Evolutionary conservation across 768 basidiomycete species (phyloP), one percentile per base, ranked within the genome.

Genomic region (Lentinula lateritia): DNA sequence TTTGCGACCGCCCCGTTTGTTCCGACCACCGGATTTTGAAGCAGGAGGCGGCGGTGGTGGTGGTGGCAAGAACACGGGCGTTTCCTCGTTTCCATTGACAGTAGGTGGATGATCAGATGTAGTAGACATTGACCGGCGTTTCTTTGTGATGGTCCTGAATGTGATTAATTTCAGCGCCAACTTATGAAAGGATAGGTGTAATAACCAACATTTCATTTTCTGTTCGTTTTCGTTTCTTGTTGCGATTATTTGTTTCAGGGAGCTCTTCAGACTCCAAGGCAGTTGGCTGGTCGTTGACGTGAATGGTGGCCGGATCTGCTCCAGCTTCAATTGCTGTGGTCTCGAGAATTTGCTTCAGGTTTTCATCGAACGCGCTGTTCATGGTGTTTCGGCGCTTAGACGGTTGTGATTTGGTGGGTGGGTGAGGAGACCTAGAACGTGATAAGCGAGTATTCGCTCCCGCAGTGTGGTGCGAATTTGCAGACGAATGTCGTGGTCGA

Each of bases 281-380:
- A 36, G 70, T 68, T 42, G 67, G 67, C 54, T 78, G 77, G 35
- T 76, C 76, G 23, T 74, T 72, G 13, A 75, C 68, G 28, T 61
- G 55, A 7, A 74, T 64, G 48, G 69, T 15, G 39, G 55, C 8
- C 15, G 55, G 55, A 41, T 56, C 76, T 35, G 80, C 82, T 53
- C 83, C 83, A 3, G 87, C 89, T 70, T 89, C 88, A 6, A 86
- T 85, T 28, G 88, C 89, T 18, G 87, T 87, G 42, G 83, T 84
- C 66, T 89, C 86, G 55, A 92, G 86, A 58, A 90, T 76, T 68
- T 89, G 88, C 71, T 89, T 88, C 60, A 91, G 71, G 69, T 88
- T 93, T 69, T 95, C 91, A 70, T 96, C 95, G 70, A 94, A 95
- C 12, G 88, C 89, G 68, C 93, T 95, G 72, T 98, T 98, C 94